These are phyloP conservation scores for Corchorus capsularis DNA, from an alignment of 345 rosid genomes.

Conservation along the genomic window DNA sequence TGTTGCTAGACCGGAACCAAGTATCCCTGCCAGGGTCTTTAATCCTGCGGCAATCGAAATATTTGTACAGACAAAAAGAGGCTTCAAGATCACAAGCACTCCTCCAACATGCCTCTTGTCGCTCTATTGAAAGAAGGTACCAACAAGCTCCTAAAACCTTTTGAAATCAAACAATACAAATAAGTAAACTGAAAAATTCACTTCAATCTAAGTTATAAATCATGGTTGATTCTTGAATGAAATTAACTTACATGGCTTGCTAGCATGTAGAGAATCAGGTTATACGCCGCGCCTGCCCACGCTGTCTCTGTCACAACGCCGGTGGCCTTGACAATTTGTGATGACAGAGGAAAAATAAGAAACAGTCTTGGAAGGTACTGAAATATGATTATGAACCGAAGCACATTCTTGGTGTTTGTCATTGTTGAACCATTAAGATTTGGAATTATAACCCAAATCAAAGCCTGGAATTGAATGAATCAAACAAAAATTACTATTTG, in stretches of 20 bases:
- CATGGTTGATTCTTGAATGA: too few species aligned
- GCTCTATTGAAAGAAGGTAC: slow-evolving; percentile 85
- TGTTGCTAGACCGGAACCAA: slow-evolving; percentile 73
- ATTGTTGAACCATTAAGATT: slow-evolving; percentile 70
- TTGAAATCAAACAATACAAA: neutral
- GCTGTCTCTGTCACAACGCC: slow-evolving; percentile 92
- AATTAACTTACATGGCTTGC: slow-evolving; percentile 88
- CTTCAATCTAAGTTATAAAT: neutral
- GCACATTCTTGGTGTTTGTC: slow-evolving; percentile 81
- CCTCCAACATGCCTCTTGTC: slow-evolving; percentile 90
- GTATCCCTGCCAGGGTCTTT: slow-evolving; percentile 38
- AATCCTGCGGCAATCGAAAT: slow-evolving; percentile 62
- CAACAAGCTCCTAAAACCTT: slow-evolving; percentile 98
- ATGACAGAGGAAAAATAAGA: slow-evolving; percentile 75
- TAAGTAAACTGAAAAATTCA: neutral
- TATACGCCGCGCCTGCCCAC: slow-evolving; percentile 96
- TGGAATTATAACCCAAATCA: slow-evolving; percentile 82
- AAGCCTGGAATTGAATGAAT: slow-evolving; percentile 46
- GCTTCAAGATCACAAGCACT: slow-evolving; percentile 54
- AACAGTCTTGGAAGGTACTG: slow-evolving; percentile 80
- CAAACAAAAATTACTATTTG: neutral
- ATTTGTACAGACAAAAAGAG: slow-evolving; percentile 49
- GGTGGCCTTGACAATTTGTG: slow-evolving; percentile 75
- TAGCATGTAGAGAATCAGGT: slow-evolving; percentile 87
- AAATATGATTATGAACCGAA: slow-evolving; percentile 77